These are phyloP conservation scores for Diplodia sapinea DNA, from an alignment of 2,329 filamentous ascomycete genomes.

Conservation along the genomic window DNA sequence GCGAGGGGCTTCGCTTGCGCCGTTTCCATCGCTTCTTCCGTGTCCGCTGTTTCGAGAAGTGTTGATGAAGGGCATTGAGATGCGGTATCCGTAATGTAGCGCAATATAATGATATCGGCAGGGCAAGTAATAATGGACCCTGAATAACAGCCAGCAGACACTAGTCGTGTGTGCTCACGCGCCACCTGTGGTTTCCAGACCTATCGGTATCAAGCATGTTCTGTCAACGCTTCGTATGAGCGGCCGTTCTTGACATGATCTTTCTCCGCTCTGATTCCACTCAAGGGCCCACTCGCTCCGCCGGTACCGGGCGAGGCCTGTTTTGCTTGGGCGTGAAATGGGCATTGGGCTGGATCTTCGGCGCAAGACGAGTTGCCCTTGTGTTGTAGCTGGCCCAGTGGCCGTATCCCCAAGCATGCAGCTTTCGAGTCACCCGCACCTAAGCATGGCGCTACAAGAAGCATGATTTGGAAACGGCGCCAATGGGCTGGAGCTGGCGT, in stretches of 20 bases:
- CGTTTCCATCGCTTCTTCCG: not conserved
- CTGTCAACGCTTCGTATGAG: not conserved
- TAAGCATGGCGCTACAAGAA: constrained; percentile 2
- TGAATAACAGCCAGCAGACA: not conserved
- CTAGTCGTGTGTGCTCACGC: not conserved
- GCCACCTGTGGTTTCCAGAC: not conserved
- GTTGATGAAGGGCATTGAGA: not conserved
- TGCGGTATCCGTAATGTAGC: no score
- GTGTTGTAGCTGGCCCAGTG: not conserved
- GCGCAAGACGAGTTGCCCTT: not conserved
- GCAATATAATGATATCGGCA: not conserved
- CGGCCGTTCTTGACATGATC: not conserved
- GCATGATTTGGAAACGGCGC: not conserved
- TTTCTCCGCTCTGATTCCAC: no score
- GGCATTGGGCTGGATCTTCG: no score
- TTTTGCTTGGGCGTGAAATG: no score
- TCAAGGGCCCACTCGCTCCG: not conserved
- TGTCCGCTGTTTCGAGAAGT: not conserved
- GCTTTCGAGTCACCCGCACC: not conserved
- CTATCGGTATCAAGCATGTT: not conserved
- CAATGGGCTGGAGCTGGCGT: not conserved
- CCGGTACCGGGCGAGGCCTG: no score
- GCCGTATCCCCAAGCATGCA: not conserved
- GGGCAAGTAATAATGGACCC: not conserved
- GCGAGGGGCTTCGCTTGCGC: not conserved